phyloP scores from a whole-genome alignment of 164 flowering plant species.

The Hamamelis virginiana region DNA sequence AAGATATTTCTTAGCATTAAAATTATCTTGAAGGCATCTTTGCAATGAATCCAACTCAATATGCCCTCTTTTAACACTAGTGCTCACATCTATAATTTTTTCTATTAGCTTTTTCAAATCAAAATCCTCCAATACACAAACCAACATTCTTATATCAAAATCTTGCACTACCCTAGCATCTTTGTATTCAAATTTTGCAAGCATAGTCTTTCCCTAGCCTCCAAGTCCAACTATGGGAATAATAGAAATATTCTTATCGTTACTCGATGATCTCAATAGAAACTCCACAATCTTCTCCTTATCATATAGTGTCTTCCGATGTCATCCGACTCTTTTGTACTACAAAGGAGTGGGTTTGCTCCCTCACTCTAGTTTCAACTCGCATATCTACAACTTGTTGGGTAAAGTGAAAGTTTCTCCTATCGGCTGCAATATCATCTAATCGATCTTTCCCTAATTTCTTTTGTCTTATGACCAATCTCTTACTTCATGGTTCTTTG shows the following conservation, averaged over 20 bases:
- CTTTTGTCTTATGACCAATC: conserved; percentile 9
- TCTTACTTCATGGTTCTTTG: background rate
- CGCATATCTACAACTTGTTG: background rate
- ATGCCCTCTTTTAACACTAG: too few relatives aligned
- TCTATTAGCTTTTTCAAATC: too few relatives aligned
- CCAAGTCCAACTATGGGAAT: conserved; percentile 14
- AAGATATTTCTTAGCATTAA: too few relatives aligned
- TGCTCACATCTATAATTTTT: too few relatives aligned
- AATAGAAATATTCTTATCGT: background rate
- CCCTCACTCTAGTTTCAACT: background rate
- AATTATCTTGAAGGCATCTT: too few relatives aligned
- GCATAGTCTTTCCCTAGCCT: conserved; percentile 7
- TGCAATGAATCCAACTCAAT: too few relatives aligned
- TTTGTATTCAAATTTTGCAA: background rate
- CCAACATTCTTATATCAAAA: background rate
- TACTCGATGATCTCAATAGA: background rate
- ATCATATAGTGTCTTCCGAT: conserved; percentile 6
- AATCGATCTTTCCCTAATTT: too few relatives aligned
- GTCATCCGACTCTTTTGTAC: background rate
- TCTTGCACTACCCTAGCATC: background rate
- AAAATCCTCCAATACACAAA: conserved; percentile 1
- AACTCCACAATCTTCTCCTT: background rate
- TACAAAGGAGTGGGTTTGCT: background rate
- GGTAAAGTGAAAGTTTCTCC: background rate
- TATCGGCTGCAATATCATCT: too few relatives aligned